Conservation (phyloP, 1,284 basidiomycete genomes). For the Ganoderma boninense region DNA sequence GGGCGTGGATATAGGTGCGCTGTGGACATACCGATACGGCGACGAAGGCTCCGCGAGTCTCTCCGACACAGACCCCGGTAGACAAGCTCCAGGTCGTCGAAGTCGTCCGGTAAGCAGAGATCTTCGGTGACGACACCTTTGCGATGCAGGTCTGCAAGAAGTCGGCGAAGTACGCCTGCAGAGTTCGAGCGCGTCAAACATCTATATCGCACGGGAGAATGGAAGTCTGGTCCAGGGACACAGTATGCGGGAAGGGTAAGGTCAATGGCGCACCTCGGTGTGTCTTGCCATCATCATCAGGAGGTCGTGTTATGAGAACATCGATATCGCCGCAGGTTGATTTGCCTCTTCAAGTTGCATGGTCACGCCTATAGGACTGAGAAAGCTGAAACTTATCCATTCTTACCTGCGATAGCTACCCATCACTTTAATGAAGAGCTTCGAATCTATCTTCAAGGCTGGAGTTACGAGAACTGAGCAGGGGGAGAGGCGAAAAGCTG, state of each 20-base stretch:
- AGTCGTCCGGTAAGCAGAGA: conserved; percentile 75
- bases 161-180: conserved; percentile 62
- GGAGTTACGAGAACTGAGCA: conserved; percentile 9
- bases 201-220: not conserved
- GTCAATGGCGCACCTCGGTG: conserved; percentile 63
- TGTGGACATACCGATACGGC: conserved; percentile 73
- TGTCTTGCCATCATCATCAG: conserved; percentile 74
- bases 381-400: not conserved
- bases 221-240: not conserved
- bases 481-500: not conserved
- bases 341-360: conserved; percentile 62
- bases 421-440: conserved; percentile 86
- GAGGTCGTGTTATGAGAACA: conserved; percentile 82
- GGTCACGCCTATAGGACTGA: conserved; percentile 12
- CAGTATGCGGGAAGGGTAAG: not conserved
- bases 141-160: conserved; percentile 66
- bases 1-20: not conserved
- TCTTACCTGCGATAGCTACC: conserved; percentile 83
- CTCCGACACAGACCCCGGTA: conserved; percentile 83
- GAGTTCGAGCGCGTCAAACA: not conserved
- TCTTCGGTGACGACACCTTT: conserved; percentile 79
- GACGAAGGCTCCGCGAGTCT: conserved; percentile 45
- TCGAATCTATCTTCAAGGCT: conserved; percentile 78
- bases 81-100: conserved; percentile 71
- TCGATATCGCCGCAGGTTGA: conserved; percentile 90